phyloP scores from a whole-genome alignment of 805 yeast species.

The Hanseniaspora hatyaiensis region DNA sequence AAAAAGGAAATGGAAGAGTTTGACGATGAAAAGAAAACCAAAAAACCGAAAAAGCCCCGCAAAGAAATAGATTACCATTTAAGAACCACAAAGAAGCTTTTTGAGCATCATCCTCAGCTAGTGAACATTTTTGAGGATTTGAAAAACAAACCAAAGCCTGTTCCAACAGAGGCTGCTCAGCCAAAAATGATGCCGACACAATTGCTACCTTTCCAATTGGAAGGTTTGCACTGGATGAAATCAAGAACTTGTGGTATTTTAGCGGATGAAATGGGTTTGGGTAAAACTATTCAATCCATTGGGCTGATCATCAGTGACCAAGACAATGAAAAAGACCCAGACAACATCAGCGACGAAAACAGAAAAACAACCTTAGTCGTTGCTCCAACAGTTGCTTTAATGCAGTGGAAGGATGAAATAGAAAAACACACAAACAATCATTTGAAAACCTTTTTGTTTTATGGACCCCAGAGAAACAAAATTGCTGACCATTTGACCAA shows the following conservation, averaged over 20 bases:
- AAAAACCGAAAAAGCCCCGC: conserved; percentile 34
- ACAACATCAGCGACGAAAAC: not conserved
- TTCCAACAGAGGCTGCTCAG: conserved; percentile 50
- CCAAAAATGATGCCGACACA: conserved; percentile 67
- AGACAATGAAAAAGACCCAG: conserved; percentile 27
- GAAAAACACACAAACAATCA: conserved; percentile 66
- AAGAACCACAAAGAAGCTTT: conserved; percentile 58
- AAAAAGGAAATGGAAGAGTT: conserved; percentile 12
- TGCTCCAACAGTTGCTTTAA: conserved; percentile 96
- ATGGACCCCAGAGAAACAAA: conserved; percentile 46
- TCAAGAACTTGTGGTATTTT: conserved; percentile 68
- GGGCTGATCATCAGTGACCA: conserved; percentile 67
- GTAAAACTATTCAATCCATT: conserved; percentile 93
- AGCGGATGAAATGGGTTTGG: conserved; percentile 99
- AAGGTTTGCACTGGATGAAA: conserved; percentile 82
- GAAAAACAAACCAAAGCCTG: conserved; percentile 35
- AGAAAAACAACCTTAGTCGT: conserved; percentile 70
- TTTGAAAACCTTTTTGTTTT: conserved; percentile 60
- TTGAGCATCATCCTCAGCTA: conserved; percentile 68
- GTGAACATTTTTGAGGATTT: conserved; percentile 59
- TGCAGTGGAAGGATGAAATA: conserved; percentile 96
- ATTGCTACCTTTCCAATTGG: conserved; percentile 81
- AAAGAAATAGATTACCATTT: conserved; percentile 44
- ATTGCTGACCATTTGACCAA: conserved; percentile 46
- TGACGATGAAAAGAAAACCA: not conserved